phyloP scores from a whole-genome alignment of 2,329 filamentous ascomycete genomes.

The Aspergillus ochraceus region DNA sequence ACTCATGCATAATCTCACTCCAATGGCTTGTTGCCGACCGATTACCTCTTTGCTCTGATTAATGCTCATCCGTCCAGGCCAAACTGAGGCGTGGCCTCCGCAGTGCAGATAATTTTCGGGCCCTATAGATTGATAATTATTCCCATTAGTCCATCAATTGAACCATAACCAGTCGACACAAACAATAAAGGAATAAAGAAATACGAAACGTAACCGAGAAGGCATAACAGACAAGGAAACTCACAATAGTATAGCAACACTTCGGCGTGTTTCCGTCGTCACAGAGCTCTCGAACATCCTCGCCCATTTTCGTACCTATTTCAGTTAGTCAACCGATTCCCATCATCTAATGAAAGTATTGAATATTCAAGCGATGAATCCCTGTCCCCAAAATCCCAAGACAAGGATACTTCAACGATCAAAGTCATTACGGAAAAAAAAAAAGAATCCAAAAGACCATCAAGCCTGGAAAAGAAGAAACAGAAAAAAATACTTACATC shows the following conservation, averaged over 20 bases:
- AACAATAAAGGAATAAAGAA: not conserved
- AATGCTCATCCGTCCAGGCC: not conserved
- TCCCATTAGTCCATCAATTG: not conserved
- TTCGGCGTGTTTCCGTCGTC: constrained; percentile 20
- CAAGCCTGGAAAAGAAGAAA: not conserved
- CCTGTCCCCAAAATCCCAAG: too few relatives aligned
- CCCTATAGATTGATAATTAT: not conserved
- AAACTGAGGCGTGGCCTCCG: not conserved
- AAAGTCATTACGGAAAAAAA: not conserved
- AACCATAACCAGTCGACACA: not conserved
- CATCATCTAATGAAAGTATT: too few relatives aligned
- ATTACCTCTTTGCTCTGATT: not conserved
- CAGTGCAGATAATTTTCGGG: not conserved
- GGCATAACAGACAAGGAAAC: constrained; percentile 8
- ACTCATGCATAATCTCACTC: too few relatives aligned
- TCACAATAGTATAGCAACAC: constrained; percentile 34
- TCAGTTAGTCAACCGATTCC: too few relatives aligned
- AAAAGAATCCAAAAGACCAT: too few relatives aligned
- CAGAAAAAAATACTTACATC: constrained; percentile 25
- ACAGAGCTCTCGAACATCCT: constrained; percentile 26
- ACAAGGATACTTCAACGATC: too few relatives aligned
- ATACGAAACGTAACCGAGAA: not conserved
- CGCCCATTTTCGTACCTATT: constrained; percentile 17
- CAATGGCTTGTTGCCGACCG: not conserved
- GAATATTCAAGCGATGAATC: too few relatives aligned